Evolutionary conservation across 345 rosid species (phyloP).

Genomic region (Rhizophora apiculata): DNA sequence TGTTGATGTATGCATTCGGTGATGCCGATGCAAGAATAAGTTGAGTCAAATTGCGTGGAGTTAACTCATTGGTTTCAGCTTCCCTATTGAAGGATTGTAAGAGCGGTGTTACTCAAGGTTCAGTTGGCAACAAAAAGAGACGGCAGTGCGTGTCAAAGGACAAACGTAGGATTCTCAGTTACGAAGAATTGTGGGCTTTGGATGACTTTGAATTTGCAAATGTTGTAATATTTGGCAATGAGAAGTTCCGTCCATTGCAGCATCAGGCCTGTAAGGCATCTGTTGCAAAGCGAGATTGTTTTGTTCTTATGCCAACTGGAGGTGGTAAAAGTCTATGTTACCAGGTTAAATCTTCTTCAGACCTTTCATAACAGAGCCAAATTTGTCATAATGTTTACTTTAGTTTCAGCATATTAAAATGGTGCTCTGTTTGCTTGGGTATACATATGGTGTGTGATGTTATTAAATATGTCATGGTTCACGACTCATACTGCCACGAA

Average conservation of each 20-base stretch:
- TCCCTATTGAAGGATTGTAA: slow-evolving; percentile 46
- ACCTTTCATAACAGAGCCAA: background rate
- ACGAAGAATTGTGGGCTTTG: slow-evolving; percentile 62
- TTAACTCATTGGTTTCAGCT: background rate
- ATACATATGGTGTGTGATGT: background rate
- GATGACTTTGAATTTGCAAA: slow-evolving; percentile 88
- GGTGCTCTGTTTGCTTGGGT: background rate
- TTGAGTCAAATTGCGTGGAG: too few relatives aligned
- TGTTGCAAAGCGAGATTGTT: slow-evolving; percentile 66
- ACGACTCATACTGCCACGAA: background rate
- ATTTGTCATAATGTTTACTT: background rate
- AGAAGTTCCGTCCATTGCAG: slow-evolving; percentile 62
- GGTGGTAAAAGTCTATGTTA: slow-evolving; percentile 93
- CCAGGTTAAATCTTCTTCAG: slow-evolving; percentile 44
- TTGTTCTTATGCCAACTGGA: slow-evolving; percentile 86
- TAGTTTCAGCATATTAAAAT: background rate
- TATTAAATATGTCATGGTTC: background rate
- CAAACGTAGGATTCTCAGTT: slow-evolving; percentile 46
- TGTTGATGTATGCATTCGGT: background rate
- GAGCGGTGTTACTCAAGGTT: slow-evolving; percentile 39
- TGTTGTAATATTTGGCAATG: slow-evolving; percentile 76
- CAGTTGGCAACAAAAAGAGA: slow-evolving; percentile 35
- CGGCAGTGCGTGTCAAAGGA: slow-evolving; percentile 22
- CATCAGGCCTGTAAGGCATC: slow-evolving; percentile 81
- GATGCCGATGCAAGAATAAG: too few relatives aligned